Evolutionary conservation across 140 eudicot species (phyloP), one percentile per base, ranked within the genome.

Genomic region (Erigeron philadelphicus): DNA sequence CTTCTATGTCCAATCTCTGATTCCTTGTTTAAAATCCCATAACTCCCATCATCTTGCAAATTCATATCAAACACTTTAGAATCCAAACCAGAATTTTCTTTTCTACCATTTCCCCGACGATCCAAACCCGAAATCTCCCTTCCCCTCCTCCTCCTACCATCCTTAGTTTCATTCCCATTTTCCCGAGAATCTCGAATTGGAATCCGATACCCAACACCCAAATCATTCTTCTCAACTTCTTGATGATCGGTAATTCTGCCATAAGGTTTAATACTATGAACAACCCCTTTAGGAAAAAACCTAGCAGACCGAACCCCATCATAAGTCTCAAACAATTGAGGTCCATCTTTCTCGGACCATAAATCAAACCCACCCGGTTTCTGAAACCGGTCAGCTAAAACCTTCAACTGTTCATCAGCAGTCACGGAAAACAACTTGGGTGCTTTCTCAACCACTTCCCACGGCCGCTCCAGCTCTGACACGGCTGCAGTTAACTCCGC

Each of bases 291-390:
- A 0, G 98, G 98, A 16, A 92, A 92, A 86, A 88, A 92, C 83
- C 98, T 81, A 11, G 96, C 77, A 9, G 95, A 80, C 31, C 95
- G 89, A 41, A 88, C 9, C 9, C 81, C 95, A 40, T 86, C 82
- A 45, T 79, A 83, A 15, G 80, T 67, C 6, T 81, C 74, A 76
- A 93, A 93, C 84, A 93, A 73, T 61, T 93, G 93, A 7, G 98
- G 98, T 7, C 98, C 98, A 50, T 93, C 98, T 73, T 84, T 80
- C n/a, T 89, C 96, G 1, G 96, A 89, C 98, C 98, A 93, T 83
- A 93, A 67, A 80, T 93, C 98, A 31, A 93, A 78, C 80, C 98
- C 98, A 31, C 98, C 98, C n/a, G 98, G 95, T 76, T 79, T 93
- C 87, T 88, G 96, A 80, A 93, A 92, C 82, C 98, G 75, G 68